Base-by-base conservation (phyloP, 2,329 filamentous ascomycete genomes). In the Epichloe brachyelytri region DNA sequence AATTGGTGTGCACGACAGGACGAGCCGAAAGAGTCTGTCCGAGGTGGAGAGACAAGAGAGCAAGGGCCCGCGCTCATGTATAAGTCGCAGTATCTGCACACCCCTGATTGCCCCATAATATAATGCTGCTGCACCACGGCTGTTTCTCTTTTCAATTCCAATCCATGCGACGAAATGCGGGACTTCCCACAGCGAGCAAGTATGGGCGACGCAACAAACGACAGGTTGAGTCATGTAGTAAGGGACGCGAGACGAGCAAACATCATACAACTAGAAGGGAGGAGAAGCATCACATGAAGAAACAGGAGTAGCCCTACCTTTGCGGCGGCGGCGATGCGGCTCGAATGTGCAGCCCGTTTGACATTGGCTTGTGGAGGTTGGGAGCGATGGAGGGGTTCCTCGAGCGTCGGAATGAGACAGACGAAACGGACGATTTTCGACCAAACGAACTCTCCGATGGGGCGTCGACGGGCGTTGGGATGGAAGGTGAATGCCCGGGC, bases 401-500 rank as follows among this genome's bases (percentile, higher is more conserved):
- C 17, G 43, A 47, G 5, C 34, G 41, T 36, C 46, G 50, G 37
- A 47, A 48, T 15, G 52, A 54, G n/a, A 48, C 22, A 3, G 52
- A 52, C 20, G 52, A 51, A 10, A 52, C 37, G 7, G 53, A 53
- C 14, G 53, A 53, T 37, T 54, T 52, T 15, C 50, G 37, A 17
- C 48, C 53, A 46, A 49, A 46, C 26, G 53, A 53, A n/a, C 38
- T 52, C 36, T 54, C 52, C 26, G 52, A 54, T 12, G 37, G 19
- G 14, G 38, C 49, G 26, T 39, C 49, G n/a, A 46, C 22, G 8
- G 50, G 53, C 33, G 30, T 49, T 11, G 36, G 53, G 37, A 48
- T 53, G 30, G 17, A 41, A n/a, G 54, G 36, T 5, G 55, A 49
- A 36, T 53, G 52, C 15, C 63, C 57, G 26, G 55, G 55, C 53